Evolutionary conservation across 1,284 basidiomycete species (phyloP).

Genomic region (Sporisorium sorghi): DNA sequence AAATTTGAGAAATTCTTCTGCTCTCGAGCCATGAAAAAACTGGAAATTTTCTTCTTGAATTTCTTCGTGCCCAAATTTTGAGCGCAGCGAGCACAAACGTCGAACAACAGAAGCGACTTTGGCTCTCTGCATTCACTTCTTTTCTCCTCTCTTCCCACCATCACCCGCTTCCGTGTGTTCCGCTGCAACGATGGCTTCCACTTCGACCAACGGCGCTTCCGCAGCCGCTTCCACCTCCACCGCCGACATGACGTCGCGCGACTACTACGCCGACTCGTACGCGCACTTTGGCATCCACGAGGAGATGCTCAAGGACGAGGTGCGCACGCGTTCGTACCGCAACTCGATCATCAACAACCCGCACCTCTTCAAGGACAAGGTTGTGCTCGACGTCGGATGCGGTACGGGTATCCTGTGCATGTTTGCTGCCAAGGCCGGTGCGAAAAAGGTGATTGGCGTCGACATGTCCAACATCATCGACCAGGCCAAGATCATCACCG

Average conservation of each 20-base stretch:
- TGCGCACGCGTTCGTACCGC: constrained; percentile 95
- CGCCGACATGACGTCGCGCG: constrained; percentile 63
- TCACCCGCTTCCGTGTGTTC: neutral
- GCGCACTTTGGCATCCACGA: constrained; percentile 69
- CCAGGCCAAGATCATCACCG: constrained; percentile 95
- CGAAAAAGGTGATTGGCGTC: constrained; percentile 85
- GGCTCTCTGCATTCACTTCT: neutral
- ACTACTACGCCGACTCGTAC: constrained; percentile 69
- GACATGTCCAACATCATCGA: constrained; percentile 99
- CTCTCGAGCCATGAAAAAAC: constrained; percentile 6
- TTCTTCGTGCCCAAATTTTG: neutral
- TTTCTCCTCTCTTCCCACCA: constrained; percentile 1
- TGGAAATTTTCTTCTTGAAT: constrained; percentile 6
- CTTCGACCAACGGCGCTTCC: constrained; percentile 45
- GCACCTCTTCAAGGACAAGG: constrained; percentile 83
- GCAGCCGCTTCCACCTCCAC: constrained; percentile 36
- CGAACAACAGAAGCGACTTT: constrained; percentile 1
- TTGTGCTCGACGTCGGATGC: constrained; percentile 95
- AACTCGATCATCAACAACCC: constrained; percentile 93
- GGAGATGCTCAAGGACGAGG: constrained; percentile 98
- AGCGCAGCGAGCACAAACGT: neutral
- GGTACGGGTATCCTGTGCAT: constrained; percentile 98
- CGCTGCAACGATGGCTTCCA: constrained; percentile 51
- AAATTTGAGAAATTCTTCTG: neutral
- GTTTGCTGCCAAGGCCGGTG: constrained; percentile 98